Evolutionary conservation across 1,284 basidiomycete species (phyloP).

Genomic region (Paramarasmius palmivorus): DNA sequence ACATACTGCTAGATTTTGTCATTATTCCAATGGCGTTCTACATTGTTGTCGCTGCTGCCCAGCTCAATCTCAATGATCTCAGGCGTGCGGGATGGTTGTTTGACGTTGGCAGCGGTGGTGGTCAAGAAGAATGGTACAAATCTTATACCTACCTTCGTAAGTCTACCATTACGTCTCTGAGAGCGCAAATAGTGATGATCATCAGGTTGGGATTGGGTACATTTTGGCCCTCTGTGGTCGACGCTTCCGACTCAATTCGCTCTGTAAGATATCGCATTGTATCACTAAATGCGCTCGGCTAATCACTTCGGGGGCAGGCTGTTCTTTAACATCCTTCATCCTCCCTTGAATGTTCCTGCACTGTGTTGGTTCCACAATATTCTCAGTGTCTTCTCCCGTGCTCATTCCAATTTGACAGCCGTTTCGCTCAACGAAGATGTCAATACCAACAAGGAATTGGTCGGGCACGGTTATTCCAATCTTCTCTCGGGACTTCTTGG

Average conservation of each 20-base stretch:
- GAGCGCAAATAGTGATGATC: not conserved
- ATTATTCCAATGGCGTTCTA: slow-evolving; percentile 87
- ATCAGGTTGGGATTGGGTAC: slow-evolving; percentile 62
- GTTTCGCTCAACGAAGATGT: slow-evolving; percentile 93
- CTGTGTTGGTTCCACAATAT: slow-evolving; percentile 53
- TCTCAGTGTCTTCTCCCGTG: not conserved
- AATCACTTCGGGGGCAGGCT: slow-evolving; percentile 41
- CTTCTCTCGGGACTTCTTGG: slow-evolving; percentile 80
- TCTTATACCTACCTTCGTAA: slow-evolving; percentile 80
- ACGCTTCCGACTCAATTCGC: slow-evolving; percentile 84
- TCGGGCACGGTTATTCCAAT: slow-evolving; percentile 94
- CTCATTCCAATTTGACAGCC: slow-evolving; percentile 38
- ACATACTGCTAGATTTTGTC: slow-evolving; percentile 69
- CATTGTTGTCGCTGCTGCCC: slow-evolving; percentile 65
- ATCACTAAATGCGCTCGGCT: slow-evolving; percentile 18
- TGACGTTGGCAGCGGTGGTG: slow-evolving; percentile 58
- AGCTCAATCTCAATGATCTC: slow-evolving; percentile 63
- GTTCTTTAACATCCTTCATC: slow-evolving; percentile 94
- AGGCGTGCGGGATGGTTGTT: slow-evolving; percentile 87
- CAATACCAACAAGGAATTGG: slow-evolving; percentile 90
- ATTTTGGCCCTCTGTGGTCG: slow-evolving; percentile 67
- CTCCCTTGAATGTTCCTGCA: slow-evolving; percentile 92
- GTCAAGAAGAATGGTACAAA: slow-evolving; percentile 74
- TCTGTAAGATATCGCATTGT: slow-evolving; percentile 44
- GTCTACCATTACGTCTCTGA: slow-evolving; percentile 23